phyloP scores from a whole-genome alignment of 2,329 filamentous ascomycete genomes.

The Cordyceps cateniannulata region DNA sequence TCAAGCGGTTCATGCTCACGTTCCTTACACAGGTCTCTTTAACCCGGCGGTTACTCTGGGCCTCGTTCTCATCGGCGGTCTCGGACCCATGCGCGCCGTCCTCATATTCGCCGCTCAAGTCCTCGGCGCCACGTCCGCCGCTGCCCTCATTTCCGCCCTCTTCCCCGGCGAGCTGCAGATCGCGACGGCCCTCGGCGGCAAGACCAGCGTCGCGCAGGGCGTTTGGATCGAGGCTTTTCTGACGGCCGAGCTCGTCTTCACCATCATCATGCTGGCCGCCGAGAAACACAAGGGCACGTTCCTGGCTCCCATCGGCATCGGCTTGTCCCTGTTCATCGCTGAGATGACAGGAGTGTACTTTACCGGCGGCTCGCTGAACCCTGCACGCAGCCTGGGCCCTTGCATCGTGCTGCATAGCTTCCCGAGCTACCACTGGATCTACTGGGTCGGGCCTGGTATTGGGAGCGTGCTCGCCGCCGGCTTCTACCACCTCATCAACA shows the following conservation, averaged over 20 bases:
- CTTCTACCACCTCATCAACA: slow-evolving; percentile 15
- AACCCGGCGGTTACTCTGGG: slow-evolving; percentile 41
- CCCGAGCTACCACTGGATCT: slow-evolving; percentile 41
- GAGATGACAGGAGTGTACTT: slow-evolving; percentile 41
- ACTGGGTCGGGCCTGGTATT: slow-evolving; percentile 24
- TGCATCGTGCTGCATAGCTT: slow-evolving; percentile 37
- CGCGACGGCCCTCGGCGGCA: slow-evolving; percentile 32
- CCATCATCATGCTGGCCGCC: slow-evolving; percentile 46
- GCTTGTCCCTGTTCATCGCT: slow-evolving; percentile 38
- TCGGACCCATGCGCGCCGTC: slow-evolving; percentile 37
- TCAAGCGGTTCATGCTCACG: neutral
- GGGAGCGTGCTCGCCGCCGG: slow-evolving; percentile 9
- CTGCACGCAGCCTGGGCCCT: slow-evolving; percentile 39
- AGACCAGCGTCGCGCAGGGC: slow-evolving; percentile 36
- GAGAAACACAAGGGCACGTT: slow-evolving; percentile 43
- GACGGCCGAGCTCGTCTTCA: slow-evolving; percentile 41
- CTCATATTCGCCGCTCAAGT: slow-evolving; percentile 17
- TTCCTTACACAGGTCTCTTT: slow-evolving; percentile 21
- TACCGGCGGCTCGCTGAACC: slow-evolving; percentile 42
- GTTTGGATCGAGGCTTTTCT: slow-evolving; percentile 44
- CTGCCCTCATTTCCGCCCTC: slow-evolving; percentile 15
- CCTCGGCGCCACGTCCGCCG: slow-evolving; percentile 15
- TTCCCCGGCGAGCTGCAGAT: slow-evolving; percentile 25
- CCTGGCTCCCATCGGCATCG: slow-evolving; percentile 42
- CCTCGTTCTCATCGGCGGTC: slow-evolving; percentile 42